These are phyloP conservation scores for Xerocomus nothofagi DNA, from an alignment of 1,284 basidiomycete genomes.

Conservation along the genomic window DNA sequence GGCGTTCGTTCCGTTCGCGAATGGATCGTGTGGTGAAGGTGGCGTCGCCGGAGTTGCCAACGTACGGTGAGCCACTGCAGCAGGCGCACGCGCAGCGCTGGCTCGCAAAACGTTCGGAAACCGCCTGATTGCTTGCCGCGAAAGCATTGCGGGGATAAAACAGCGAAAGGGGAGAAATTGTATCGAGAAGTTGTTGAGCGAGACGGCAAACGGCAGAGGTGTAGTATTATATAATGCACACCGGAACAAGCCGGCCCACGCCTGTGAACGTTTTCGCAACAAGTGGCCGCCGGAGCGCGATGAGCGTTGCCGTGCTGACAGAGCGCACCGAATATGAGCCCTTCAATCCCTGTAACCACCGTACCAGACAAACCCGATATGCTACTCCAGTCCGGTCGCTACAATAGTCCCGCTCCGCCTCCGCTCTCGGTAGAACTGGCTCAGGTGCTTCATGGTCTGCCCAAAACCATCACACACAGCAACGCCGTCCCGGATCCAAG, in stretches of 20 bases:
- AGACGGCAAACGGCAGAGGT: not conserved
- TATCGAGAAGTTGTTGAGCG: not conserved
- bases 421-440: slow-evolving; percentile 64
- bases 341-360: slow-evolving; percentile 1
- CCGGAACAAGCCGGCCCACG: slow-evolving; percentile 19
- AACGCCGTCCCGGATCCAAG: slow-evolving; percentile 80
- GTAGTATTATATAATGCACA: slow-evolving; percentile 21
- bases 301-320: not conserved
- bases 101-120: slow-evolving; percentile 31
- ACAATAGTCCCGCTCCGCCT: slow-evolving; percentile 15
- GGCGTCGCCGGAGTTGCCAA: slow-evolving; percentile 53
- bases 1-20: slow-evolving; percentile 89
- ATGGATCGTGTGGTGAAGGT: slow-evolving; percentile 74
- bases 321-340: slow-evolving; percentile 4
- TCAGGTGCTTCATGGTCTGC: slow-evolving; percentile 68
- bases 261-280: not conserved
- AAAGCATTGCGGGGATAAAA: slow-evolving; percentile 25
- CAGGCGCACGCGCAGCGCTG: slow-evolving; percentile 13
- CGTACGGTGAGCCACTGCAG: slow-evolving; percentile 18
- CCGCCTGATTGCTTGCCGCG: slow-evolving; percentile 32
- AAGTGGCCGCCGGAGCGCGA: slow-evolving; percentile 3
- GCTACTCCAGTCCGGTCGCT: slow-evolving; percentile 4
- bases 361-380: not conserved
- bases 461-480: slow-evolving; percentile 70
- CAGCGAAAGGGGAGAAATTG: not conserved